Conservation (phyloP, 352 stramenopile genomes). For the Aphanomyces astaci region DNA sequence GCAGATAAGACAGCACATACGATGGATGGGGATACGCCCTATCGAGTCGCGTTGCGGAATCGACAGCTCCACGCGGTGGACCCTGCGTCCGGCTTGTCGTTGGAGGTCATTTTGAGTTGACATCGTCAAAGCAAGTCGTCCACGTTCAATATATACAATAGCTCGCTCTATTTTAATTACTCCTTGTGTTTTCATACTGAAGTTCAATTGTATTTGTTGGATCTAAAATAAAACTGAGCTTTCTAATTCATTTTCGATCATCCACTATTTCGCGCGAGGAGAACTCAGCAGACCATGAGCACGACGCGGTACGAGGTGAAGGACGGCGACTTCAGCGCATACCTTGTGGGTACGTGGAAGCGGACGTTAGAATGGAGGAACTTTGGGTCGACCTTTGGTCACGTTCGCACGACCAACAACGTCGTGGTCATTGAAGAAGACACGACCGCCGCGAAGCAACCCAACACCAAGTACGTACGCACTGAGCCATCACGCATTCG, state of each 20-base stretch:
- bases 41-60: not conserved
- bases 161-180: too few species aligned
- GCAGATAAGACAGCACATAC: constrained; percentile 14
- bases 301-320: constrained; percentile 46
- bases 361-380: constrained; percentile 73
- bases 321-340: constrained; percentile 55
- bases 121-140: too few species aligned
- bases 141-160: too few species aligned
- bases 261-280: too few species aligned
- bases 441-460: constrained; percentile 51
- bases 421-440: constrained; percentile 76
- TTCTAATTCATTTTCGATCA: too few species aligned
- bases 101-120: not conserved
- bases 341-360: constrained; percentile 76
- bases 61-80: not conserved
- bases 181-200: too few species aligned
- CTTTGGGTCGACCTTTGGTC: constrained; percentile 68
- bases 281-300: too few species aligned
- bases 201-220: too few species aligned
- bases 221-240: too few species aligned
- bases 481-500: not conserved
- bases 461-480: constrained; percentile 49
- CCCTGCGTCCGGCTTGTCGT: not conserved
- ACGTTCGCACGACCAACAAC: constrained; percentile 74
- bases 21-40: not conserved